Percentiles rank a stretch among this genome's conserved stretches.
Conservation (phyloP, 768 basidiomycete species). For the Phylloporus rhodoxanthus region DNA sequence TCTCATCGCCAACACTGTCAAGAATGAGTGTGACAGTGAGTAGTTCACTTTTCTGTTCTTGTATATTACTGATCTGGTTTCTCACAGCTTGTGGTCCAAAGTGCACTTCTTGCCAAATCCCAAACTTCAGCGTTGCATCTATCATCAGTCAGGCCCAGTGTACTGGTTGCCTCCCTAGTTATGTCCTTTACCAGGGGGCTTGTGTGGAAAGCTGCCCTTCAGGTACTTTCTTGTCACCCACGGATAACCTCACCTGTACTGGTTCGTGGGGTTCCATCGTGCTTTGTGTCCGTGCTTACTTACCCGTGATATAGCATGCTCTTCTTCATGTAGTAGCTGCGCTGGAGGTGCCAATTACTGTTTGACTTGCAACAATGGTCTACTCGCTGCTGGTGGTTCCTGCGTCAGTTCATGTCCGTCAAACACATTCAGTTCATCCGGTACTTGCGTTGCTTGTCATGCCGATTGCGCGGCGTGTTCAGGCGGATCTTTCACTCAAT, state of each 20-base stretch:
- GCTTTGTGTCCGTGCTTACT: not conserved
- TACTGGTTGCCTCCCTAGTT: slow-evolving; percentile 74
- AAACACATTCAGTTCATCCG: slow-evolving; percentile 59
- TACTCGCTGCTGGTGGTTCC: slow-evolving; percentile 64
- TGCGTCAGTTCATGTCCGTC: slow-evolving; percentile 75
- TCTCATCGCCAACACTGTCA: slow-evolving; percentile 74
- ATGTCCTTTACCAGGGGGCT: slow-evolving; percentile 60
- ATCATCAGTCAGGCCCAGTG: slow-evolving; percentile 63
- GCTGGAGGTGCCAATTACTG: slow-evolving; percentile 63
- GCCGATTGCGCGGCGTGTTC: slow-evolving; percentile 82
- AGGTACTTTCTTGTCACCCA: slow-evolving; percentile 65
- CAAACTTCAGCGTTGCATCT: slow-evolving; percentile 65
- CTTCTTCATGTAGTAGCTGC: slow-evolving; percentile 70
- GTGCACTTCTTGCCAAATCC: slow-evolving; percentile 72
- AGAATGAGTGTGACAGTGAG: slow-evolving; percentile 76
- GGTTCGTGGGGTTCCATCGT: slow-evolving; percentile 39
- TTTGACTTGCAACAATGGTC: slow-evolving; percentile 60
- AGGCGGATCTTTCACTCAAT: slow-evolving; percentile 74
- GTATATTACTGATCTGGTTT: not conserved
- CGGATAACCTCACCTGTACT: slow-evolving; percentile 69
- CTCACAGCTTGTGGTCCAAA: slow-evolving; percentile 70
- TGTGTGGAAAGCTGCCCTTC: slow-evolving; percentile 69
- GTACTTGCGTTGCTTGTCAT: slow-evolving; percentile 71
- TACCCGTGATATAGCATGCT: slow-evolving; percentile 45
- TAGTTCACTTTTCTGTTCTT: not conserved